Conservation (phyloP, 129 eudicot species). For the Helichrysum umbraculigerum region DNA sequence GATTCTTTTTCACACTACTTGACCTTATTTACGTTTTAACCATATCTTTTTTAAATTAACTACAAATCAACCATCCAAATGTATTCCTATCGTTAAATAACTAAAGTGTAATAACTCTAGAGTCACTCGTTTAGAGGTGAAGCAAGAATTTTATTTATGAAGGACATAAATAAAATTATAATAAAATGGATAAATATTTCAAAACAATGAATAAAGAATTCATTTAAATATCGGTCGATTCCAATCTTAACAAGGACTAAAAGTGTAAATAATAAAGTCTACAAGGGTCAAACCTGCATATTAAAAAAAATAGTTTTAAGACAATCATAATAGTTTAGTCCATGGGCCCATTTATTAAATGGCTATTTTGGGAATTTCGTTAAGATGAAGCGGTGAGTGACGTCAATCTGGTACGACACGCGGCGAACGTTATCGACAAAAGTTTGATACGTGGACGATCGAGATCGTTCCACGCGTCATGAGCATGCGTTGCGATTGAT, state of each 20-base stretch:
- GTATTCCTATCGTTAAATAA: too few relatives aligned
- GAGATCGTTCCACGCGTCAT: constrained; percentile 22
- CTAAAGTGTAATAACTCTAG: too few relatives aligned
- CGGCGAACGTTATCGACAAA: constrained; percentile 15
- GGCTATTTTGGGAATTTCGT: constrained; percentile 16
- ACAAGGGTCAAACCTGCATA: background rate
- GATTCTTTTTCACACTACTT: too few relatives aligned
- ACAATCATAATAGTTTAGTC: background rate
- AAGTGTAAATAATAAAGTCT: background rate
- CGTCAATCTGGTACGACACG: constrained; percentile 34
- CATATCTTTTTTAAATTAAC: too few relatives aligned
- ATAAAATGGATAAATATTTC: too few relatives aligned
- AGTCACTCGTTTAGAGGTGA: too few relatives aligned
- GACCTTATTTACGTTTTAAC: too few relatives aligned
- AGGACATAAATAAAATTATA: too few relatives aligned
- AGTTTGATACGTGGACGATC: constrained; percentile 19
- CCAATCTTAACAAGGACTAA: background rate
- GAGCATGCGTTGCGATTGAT: background rate
- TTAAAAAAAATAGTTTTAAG: background rate
- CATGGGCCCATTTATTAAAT: background rate
- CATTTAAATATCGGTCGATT: too few relatives aligned
- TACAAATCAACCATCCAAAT: too few relatives aligned
- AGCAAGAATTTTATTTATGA: too few relatives aligned
- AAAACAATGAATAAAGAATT: too few relatives aligned
- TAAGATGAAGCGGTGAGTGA: constrained; percentile 28